These are phyloP conservation scores for Madurella fahalii DNA, from an alignment of 2,329 filamentous ascomycete genomes.

Conservation along the genomic window DNA sequence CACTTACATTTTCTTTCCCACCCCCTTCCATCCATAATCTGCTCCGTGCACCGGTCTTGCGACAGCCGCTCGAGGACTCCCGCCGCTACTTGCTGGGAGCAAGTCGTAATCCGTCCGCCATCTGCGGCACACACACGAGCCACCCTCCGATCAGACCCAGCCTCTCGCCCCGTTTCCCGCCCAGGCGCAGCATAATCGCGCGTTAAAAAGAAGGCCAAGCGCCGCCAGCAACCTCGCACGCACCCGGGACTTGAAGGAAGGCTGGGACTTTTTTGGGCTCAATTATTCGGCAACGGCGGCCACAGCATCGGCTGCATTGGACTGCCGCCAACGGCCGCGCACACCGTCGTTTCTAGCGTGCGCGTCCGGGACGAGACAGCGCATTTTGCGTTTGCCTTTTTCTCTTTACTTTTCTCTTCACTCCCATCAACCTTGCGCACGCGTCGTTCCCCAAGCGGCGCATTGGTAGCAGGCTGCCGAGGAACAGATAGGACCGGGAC, in stretches of 20 bases:
- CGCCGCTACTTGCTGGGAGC: neutral
- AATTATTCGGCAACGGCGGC: neutral
- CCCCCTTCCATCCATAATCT: conserved; percentile 1
- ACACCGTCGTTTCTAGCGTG: neutral
- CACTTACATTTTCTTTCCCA: conserved; percentile 2
- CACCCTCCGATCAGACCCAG: conserved; percentile 2
- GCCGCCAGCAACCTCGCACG: conserved; percentile 24
- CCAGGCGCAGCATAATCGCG: conserved; percentile 44
- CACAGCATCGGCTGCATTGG: conserved; percentile 9
- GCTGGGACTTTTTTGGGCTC: conserved; percentile 3
- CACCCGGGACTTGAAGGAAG: conserved; percentile 14
- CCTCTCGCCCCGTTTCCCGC: conserved; percentile 28
- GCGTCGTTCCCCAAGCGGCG: neutral
- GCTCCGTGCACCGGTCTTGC: conserved; percentile 3
- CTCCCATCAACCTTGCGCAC: no score
- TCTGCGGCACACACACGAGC: neutral
- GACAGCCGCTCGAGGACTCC: neutral
- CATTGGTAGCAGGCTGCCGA: conserved; percentile 15
- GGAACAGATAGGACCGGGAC: conserved; percentile 1
- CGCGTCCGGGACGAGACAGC: neutral
- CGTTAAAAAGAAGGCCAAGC: conserved; percentile 39
- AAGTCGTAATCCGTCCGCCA: neutral
- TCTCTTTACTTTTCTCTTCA: neutral
- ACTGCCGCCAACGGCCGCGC: conserved; percentile 2
- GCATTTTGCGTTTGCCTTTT: neutral